These are phyloP conservation scores for Fusarium sororula DNA, from an alignment of 2,329 filamentous ascomycete species.

Conservation along the genomic window DNA sequence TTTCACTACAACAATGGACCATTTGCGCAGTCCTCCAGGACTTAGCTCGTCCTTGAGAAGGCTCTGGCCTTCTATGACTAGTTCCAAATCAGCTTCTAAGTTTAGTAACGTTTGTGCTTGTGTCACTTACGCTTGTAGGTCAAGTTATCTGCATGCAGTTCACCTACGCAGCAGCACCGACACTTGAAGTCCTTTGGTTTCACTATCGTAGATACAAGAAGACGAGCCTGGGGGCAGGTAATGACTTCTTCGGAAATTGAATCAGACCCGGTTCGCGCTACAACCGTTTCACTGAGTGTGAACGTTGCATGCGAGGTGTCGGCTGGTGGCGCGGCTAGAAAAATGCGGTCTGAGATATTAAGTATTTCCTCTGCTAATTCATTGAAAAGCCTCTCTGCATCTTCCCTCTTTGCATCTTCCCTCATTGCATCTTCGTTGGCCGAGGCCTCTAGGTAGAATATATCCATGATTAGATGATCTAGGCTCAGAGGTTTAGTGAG, in stretches of 20 bases:
- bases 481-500: fast-evolving
- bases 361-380: background rate
- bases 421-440: too few relatives aligned
- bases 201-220: too few relatives aligned
- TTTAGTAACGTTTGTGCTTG: too few relatives aligned
- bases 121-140: background rate
- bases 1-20: background rate
- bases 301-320: too few relatives aligned
- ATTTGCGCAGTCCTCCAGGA: fast-evolving
- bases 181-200: too few relatives aligned
- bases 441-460: too few relatives aligned
- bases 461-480: background rate
- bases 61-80: fast-evolving
- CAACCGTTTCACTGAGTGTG: too few relatives aligned
- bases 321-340: fast-evolving
- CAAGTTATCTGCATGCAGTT: fast-evolving
- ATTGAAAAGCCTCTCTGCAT: fast-evolving
- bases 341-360: fast-evolving
- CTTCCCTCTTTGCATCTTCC: too few relatives aligned
- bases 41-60: fast-evolving
- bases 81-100: too few relatives aligned
- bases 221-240: background rate
- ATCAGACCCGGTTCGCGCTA: too few relatives aligned
- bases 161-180: background rate
- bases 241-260: fast-evolving